Conservation (phyloP, 2,329 filamentous ascomycete genomes). For the Diplocarpon rosae region DNA sequence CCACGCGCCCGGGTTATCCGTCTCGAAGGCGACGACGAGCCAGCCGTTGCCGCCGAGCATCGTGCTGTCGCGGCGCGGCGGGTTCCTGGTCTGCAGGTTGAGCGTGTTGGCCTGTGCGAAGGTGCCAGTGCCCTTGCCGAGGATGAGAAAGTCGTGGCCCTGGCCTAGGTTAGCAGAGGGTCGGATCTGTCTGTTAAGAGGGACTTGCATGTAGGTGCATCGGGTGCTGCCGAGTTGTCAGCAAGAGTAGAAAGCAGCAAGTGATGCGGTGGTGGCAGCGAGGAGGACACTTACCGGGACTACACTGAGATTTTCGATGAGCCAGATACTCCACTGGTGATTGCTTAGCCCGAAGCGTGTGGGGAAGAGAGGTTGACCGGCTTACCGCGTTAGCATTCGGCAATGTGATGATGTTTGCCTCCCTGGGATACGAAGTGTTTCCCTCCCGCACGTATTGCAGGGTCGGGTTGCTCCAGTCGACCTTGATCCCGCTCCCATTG, state of each 20-base stretch:
- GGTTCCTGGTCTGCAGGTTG: conserved; percentile 34
- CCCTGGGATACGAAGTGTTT: not conserved
- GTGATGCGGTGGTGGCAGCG: too few species aligned
- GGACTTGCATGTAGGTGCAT: too few species aligned
- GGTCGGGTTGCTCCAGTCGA: conserved; percentile 33
- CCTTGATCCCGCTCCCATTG: conserved; percentile 22
- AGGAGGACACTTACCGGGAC: too few species aligned
- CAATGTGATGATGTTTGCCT: conserved; percentile 3
- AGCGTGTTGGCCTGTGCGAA: not conserved
- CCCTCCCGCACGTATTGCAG: conserved; percentile 26
- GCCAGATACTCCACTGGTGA: not conserved
- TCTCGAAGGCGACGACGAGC: conserved; percentile 39
- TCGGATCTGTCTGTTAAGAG: not conserved
- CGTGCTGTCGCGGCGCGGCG: conserved; percentile 38
- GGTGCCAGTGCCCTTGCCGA: too few species aligned
- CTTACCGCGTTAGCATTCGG: too few species aligned
- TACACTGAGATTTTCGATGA: conserved; percentile 2
- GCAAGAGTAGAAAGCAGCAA: too few species aligned
- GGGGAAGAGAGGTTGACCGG: too few species aligned
- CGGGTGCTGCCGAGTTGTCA: too few species aligned
- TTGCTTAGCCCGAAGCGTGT: too few species aligned
- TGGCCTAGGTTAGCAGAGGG: too few species aligned
- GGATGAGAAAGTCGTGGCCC: too few species aligned
- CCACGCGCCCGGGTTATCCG: conserved; percentile 40
- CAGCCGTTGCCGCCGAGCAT: conserved; percentile 34